A percentile compares a stretch with the other conserved stretches of the same genome.
These are phyloP conservation scores for Alternaria sp. DNA, from an alignment of 2,329 filamentous ascomycete species.

Conservation along the genomic window DNA sequence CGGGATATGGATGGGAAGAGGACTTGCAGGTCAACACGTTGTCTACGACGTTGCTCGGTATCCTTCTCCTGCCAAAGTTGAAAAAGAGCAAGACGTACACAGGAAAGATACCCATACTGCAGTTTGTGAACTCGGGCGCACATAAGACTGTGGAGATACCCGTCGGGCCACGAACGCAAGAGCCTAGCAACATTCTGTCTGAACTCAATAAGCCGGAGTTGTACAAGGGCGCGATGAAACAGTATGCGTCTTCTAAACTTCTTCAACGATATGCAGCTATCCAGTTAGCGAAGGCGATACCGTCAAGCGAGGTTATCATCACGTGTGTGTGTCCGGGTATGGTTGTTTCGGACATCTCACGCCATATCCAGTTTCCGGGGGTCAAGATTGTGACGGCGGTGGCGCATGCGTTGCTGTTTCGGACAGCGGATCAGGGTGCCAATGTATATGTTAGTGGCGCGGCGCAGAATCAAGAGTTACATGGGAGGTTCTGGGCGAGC, in stretches of 20 bases:
- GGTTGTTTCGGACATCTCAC: not conserved
- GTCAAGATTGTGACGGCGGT: not conserved
- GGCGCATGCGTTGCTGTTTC: not conserved
- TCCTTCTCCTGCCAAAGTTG: not conserved
- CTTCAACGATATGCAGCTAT: not conserved
- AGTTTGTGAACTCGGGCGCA: no score
- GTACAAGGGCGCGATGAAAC: not conserved
- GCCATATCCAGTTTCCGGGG: not conserved
- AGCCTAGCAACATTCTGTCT: no score
- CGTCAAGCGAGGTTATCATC: not conserved
- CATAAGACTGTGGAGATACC: no score
- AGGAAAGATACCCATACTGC: no score
- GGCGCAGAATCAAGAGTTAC: not conserved
- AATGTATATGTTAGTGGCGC: not conserved
- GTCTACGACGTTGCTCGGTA: not conserved
- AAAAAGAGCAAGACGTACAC: no score
- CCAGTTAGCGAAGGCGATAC: not conserved
- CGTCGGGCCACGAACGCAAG: no score
- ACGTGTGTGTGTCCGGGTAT: not conserved
- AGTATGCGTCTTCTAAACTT: not conserved
- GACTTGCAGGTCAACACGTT: constrained; percentile 1
- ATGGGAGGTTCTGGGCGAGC: not conserved
- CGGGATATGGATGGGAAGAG: no score
- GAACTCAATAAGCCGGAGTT: no score
- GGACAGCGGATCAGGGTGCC: not conserved